Conservation (phyloP, 2,329 filamentous ascomycete genomes). For the Mollisia scopiformis region DNA sequence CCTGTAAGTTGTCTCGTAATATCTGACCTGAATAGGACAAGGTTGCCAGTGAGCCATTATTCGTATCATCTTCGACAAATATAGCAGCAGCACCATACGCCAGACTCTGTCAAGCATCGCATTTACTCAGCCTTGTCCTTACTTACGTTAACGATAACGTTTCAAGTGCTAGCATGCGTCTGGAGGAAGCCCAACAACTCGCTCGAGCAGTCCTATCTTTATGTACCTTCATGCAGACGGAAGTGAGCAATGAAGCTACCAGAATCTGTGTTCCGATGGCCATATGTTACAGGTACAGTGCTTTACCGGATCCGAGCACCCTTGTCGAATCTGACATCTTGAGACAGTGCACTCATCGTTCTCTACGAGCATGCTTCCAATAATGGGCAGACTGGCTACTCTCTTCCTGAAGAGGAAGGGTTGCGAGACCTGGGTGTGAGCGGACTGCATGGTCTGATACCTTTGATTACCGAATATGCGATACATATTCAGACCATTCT, state of each 20-base stretch:
- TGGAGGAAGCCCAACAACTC: slow-evolving; percentile 2
- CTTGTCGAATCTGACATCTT: neutral
- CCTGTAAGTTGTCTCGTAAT: neutral
- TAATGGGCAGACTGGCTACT: neutral
- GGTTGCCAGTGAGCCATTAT: slow-evolving; percentile 3
- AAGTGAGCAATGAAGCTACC: neutral
- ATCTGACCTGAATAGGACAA: neutral
- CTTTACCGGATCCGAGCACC: no score
- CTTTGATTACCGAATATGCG: neutral
- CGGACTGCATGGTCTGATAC: neutral
- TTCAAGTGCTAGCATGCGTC: neutral
- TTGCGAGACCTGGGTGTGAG: neutral
- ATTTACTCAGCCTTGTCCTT: slow-evolving; percentile 8
- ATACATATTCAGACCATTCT: neutral
- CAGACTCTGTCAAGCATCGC: slow-evolving; percentile 3
- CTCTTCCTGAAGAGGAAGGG: neutral
- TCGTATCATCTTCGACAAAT: slow-evolving; percentile 11
- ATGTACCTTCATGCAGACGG: neutral
- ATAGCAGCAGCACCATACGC: slow-evolving; percentile 5
- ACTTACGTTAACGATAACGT: slow-evolving; percentile 1
- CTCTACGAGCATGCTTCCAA: slow-evolving; percentile 3
- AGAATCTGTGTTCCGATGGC: slow-evolving; percentile 2
- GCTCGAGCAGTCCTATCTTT: neutral
- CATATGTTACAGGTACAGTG: slow-evolving; percentile 3
- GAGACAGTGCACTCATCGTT: neutral